These are phyloP conservation scores for Ilex aquifolium DNA, from an alignment of 257 asterid species.

Conservation along the genomic window DNA sequence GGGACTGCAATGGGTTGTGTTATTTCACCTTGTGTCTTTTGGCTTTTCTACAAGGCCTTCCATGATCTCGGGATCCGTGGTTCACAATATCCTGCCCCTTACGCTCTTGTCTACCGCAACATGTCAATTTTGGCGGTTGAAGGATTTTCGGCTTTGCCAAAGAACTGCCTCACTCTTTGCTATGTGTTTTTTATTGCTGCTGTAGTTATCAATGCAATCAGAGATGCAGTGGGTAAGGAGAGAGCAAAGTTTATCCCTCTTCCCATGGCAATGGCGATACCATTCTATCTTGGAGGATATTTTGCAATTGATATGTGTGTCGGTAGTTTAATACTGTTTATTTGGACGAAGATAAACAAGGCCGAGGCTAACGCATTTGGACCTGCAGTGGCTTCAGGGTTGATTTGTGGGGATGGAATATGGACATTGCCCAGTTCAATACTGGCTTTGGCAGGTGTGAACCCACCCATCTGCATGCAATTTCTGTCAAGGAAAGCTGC, in stretches of 20 bases:
- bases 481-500: slow-evolving; percentile 49
- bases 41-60: slow-evolving; percentile 82
- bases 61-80: slow-evolving; percentile 37
- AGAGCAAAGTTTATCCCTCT: slow-evolving; percentile 63
- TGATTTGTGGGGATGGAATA: slow-evolving; percentile 86
- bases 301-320: slow-evolving; percentile 81
- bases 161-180: slow-evolving; percentile 70
- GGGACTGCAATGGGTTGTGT: slow-evolving; percentile 91
- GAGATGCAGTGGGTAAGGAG: slow-evolving; percentile 51
- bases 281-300: slow-evolving; percentile 71
- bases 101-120: slow-evolving; percentile 64
- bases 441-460: slow-evolving; percentile 58
- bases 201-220: slow-evolving; percentile 42
- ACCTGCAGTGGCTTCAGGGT: slow-evolving; percentile 84
- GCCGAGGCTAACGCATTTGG: slow-evolving; percentile 79
- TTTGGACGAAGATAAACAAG: slow-evolving; percentile 61
- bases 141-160: slow-evolving; percentile 60
- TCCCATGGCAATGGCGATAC: slow-evolving; percentile 97
- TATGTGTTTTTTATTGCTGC: slow-evolving; percentile 59
- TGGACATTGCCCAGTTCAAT: slow-evolving; percentile 76
- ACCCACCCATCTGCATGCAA: slow-evolving; percentile 86
- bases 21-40: slow-evolving; percentile 76
- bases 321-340: slow-evolving; percentile 69
- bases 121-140: slow-evolving; percentile 78
- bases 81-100: slow-evolving; percentile 71